Evolutionary conservation across 2,329 filamentous ascomycete species (phyloP), one percentile per base, ranked within the genome.

Genomic region (Aspergillus sp.): DNA sequence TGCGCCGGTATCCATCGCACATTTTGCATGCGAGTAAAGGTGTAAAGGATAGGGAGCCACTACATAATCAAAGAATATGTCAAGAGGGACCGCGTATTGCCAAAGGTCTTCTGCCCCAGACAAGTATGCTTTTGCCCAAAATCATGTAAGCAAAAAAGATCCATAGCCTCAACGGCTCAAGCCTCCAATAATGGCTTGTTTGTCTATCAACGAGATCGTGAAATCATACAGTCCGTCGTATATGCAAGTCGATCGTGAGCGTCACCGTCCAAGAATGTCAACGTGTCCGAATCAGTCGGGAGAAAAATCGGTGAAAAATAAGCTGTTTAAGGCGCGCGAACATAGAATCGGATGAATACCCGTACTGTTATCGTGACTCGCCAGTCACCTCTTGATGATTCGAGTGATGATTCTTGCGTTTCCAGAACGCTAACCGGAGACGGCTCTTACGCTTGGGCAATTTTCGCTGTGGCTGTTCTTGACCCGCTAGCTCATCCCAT

Each of bases 371-470:
- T 71, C 65, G 73, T n/a, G 65, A 68, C 55, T 72, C 71, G 37
- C 70, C 70, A 25, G 67, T 67, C 40, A 73, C 62, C 52, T 73
- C 70, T 17, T 68, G 66, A 25, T 70, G 67, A 51, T 70, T 64
- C 31, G 57, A 61, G 58, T 63, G 64, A 52, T 73, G 67, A 23
- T 64, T 64, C 53, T 70, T 70, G 46, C 74, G 73, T 53, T 72
- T 73, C 75, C 75, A 77, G 47, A 77, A 77, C 33, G 75, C 75
- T 54, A 77, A 65, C 40, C 75, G 71, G 44, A 77, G 66, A 14
- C 75, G 71, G 55, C 75, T 77, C 47, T 70, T 67, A 17, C 70
- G 69, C 57, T 76, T 76, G 14, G 70, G 69, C 43, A 76, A 63
- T 51, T 64, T 63, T n/a, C 67, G 68, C 25, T 56, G 55, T 3